A percentile compares a stretch with the other conserved stretches of the same genome.
These are phyloP conservation scores for Arabidopsis lyrata DNA, from an alignment of 441 rosid species.

Conservation along the genomic window DNA sequence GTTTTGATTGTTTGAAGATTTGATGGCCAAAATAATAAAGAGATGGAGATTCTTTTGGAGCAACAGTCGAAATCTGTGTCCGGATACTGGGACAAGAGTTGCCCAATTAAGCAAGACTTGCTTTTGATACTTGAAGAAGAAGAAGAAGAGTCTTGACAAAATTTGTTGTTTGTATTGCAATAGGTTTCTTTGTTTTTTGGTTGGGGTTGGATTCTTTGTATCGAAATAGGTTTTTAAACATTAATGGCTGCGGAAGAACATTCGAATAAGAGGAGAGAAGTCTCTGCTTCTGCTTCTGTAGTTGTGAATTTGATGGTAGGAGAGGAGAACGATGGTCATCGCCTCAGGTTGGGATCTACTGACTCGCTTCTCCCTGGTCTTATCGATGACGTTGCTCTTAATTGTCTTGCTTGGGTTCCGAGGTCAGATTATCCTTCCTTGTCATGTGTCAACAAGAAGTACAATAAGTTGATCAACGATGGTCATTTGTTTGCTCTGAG, in stretches of 20 bases:
- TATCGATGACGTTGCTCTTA: constrained; percentile 71
- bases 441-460: constrained; percentile 65
- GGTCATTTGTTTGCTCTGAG: constrained; percentile 65
- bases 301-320: constrained; percentile 46
- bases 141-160: constrained; percentile 36
- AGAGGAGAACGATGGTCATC: constrained; percentile 61
- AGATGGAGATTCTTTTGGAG: constrained; percentile 51
- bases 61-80: constrained; percentile 45
- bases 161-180: constrained; percentile 14
- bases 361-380: constrained; percentile 80
- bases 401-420: constrained; percentile 68
- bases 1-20: constrained; percentile 37
- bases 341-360: constrained; percentile 56
- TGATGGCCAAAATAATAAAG: constrained; percentile 43
- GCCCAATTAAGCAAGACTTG: constrained; percentile 36
- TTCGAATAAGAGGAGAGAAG: constrained; percentile 48
- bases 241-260: constrained; percentile 47
- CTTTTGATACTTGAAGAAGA: constrained; percentile 29
- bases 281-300: constrained; percentile 26
- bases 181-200: constrained; percentile 32
- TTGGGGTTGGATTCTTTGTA: constrained; percentile 47
- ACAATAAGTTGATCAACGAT: constrained; percentile 55
- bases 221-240: constrained; percentile 34
- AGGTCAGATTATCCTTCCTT: constrained; percentile 68
- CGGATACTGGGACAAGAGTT: constrained; percentile 46